Evolutionary conservation across 2,329 filamentous ascomycete genomes (phyloP), one percentile per base, ranked within the genome.

Genomic region (Cadophora luteo-olivacea): DNA sequence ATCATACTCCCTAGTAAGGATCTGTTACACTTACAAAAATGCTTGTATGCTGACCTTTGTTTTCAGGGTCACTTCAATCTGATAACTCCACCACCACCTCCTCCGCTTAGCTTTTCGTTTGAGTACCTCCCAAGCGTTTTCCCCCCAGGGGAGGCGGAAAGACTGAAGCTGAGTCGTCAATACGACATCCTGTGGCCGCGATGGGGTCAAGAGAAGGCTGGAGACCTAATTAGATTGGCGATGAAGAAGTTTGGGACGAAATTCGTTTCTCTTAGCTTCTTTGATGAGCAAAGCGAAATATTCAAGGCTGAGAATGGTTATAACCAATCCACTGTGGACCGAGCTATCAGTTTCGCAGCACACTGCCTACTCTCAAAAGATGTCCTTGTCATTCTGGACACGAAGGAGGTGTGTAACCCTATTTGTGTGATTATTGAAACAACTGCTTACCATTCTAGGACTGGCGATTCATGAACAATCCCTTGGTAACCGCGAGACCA

Each of bases 391-490:
- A 64, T 81, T 32, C 66, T 78, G 2, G 79, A 81, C 72, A 75
- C 78, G 6, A 33, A 65, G 45, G 72, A 77, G 73, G 79, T 80
- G 69, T 67, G 74, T 73, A 19, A 12, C 14, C 14, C 11, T 12
- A 25, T 33, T 48, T 49, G 32, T 19, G 1, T 38, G n/a, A 49
- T 38, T 8, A 14, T 33, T 3, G 12, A 22, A 38, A 29, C n/a
- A 12, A 29, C 24, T 38, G n/a, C 66, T 68, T 19, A 66, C 36
- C 9, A 22, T 57, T 1, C 41, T 61, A 80, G 78, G 79, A 81
- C 64, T 81, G 79, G 79, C 75, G 79, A 51, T 79, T 81, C 54
- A 65, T 67, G 38, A 70, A 70, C 11, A 78, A 79, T 48, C 78
- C 78, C 1, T 73, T 79, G 3, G 76, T 80, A 1, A 67, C 62